A percentile compares a stretch with the other conserved stretches of the same genome.
Evolutionary conservation across 345 rosid species (phyloP).

Genomic region (Populus davidiana): DNA sequence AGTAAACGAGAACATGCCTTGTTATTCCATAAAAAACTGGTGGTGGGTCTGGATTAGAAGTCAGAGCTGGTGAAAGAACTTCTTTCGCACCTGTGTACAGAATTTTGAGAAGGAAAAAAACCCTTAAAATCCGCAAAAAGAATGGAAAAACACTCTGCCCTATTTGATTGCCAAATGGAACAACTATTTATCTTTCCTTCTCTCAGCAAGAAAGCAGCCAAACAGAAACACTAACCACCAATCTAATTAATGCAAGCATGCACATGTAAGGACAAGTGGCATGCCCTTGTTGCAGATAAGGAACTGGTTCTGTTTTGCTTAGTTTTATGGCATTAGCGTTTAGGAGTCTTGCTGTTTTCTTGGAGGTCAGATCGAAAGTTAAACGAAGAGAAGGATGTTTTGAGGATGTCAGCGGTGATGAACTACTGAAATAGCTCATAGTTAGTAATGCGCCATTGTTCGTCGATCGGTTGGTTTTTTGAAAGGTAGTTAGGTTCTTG

Average conservation of each 20-base stretch:
- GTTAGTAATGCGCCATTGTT: not conserved
- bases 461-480: not conserved
- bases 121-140: not conserved
- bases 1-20: conserved; percentile 37
- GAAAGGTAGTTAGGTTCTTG: not conserved
- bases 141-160: not conserved
- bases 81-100: conserved; percentile 38
- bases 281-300: conserved; percentile 23
- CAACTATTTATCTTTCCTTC: not conserved
- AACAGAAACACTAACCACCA: not conserved
- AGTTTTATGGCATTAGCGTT: not conserved
- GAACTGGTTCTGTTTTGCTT: conserved; percentile 6
- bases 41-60: conserved; percentile 63
- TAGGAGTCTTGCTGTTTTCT: not conserved
- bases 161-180: not conserved
- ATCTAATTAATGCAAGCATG: not conserved
- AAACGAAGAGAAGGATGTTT: not conserved
- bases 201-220: not conserved
- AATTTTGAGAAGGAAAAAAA: not conserved
- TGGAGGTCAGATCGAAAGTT: not conserved
- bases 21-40: conserved; percentile 75
- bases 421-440: not conserved
- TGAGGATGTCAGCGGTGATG: conserved; percentile 15
- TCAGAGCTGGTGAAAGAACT: conserved; percentile 55
- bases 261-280: not conserved